Evolutionary conservation across 1,284 basidiomycete species (phyloP).

Genomic region (Tilletia caries): DNA sequence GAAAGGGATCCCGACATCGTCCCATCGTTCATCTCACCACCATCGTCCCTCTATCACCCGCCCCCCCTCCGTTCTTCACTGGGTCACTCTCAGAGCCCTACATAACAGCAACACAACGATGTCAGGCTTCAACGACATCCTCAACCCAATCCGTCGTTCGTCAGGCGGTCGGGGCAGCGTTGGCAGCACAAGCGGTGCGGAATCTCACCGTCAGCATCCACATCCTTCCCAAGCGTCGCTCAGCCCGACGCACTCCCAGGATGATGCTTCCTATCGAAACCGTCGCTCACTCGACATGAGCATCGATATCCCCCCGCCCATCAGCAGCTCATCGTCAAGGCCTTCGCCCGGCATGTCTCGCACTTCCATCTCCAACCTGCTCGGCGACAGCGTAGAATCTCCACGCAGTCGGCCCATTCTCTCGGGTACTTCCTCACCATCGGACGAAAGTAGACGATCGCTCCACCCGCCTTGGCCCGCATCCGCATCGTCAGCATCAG

Average conservation of each 20-base stretch:
- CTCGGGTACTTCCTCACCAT: not conserved
- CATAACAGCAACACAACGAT: not conserved
- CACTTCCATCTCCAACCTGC: slow-evolving; percentile 9
- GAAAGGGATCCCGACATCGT: no score
- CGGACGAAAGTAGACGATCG: not conserved
- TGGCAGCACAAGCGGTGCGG: not conserved
- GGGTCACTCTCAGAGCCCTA: no score
- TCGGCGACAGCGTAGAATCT: slow-evolving; percentile 11
- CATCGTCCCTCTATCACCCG: no score
- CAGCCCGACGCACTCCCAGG: not conserved
- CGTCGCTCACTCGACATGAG: slow-evolving; percentile 1
- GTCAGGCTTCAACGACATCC: slow-evolving; percentile 7
- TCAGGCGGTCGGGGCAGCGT: not conserved
- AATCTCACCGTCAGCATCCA: no score
- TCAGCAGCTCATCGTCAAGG: slow-evolving; percentile 1
- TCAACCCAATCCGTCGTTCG: not conserved
- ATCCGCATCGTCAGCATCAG: no score
- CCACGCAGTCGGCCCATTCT: not conserved
- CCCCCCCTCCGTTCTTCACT: no score
- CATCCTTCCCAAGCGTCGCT: not conserved
- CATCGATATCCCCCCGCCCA: not conserved
- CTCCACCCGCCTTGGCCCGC: slow-evolving; percentile 7
- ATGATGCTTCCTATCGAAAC: not conserved
- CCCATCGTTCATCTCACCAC: no score
- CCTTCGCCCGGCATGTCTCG: slow-evolving; percentile 1